phyloP scores from a whole-genome alignment of 2,329 filamentous ascomycete species.

The Aspergillaceae sp. region DNA sequence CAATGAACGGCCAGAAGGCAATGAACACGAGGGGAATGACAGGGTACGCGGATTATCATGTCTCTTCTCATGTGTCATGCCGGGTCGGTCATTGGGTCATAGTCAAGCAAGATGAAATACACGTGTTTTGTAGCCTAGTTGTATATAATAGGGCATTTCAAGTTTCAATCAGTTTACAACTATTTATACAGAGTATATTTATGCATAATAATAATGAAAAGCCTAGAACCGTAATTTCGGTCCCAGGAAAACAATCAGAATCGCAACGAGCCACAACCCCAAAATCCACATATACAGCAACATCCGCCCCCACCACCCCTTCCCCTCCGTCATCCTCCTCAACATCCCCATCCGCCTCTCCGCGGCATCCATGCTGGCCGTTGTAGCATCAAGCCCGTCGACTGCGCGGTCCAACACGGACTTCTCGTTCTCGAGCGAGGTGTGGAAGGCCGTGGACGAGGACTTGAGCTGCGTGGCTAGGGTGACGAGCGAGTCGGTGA shows the following conservation, averaged over 20 bases:
- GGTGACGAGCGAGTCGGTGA: conserved; percentile 71
- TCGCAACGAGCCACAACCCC: conserved; percentile 66
- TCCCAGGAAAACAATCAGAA: conserved; percentile 73
- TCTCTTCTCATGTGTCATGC: conserved; percentile 31
- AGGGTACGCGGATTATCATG: conserved; percentile 24
- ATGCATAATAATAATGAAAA: not conserved
- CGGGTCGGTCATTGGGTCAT: conserved; percentile 27
- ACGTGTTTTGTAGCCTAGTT: conserved; percentile 3
- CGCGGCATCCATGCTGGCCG: conserved; percentile 66
- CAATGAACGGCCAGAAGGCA: conserved; percentile 17
- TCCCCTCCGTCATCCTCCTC: conserved; percentile 73
- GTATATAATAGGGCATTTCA: conserved; percentile 1
- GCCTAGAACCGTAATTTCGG: conserved; percentile 75
- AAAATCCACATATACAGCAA: conserved; percentile 78
- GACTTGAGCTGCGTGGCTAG: conserved; percentile 72
- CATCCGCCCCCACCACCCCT: conserved; percentile 77
- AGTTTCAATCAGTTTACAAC: conserved; percentile 1
- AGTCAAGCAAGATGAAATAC: conserved; percentile 15
- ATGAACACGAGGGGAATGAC: conserved; percentile 19
- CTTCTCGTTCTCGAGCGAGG: conserved; percentile 65
- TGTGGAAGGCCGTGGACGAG: conserved; percentile 62
- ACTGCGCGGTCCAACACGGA: conserved; percentile 62
- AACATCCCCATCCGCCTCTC: conserved; percentile 68
- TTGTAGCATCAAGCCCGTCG: conserved; percentile 68
- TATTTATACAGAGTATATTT: not conserved